These are phyloP conservation scores for Xylariaceae sp. DNA, from an alignment of 2,329 filamentous ascomycete genomes.

Conservation along the genomic window DNA sequence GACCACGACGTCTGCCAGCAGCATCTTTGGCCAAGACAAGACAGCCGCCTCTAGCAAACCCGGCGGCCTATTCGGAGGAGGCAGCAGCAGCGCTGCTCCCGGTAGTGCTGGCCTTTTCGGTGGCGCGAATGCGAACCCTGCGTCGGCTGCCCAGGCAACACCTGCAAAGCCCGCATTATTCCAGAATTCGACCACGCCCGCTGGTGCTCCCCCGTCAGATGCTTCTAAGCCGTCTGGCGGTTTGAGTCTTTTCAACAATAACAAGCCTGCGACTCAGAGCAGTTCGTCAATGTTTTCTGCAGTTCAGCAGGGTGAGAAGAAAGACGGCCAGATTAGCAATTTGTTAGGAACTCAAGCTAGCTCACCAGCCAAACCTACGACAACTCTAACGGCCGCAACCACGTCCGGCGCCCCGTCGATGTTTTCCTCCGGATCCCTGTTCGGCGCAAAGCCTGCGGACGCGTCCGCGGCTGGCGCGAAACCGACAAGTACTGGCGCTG, in stretches of 20 bases:
- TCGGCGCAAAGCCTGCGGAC: conserved; percentile 28
- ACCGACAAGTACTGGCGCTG: conserved; percentile 17
- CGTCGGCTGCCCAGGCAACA: conserved; percentile 33
- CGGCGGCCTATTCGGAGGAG: conserved; percentile 25
- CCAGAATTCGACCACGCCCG: conserved; percentile 51
- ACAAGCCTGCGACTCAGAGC: conserved; percentile 20
- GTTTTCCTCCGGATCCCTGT: conserved; percentile 21
- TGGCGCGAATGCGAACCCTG: conserved; percentile 16
- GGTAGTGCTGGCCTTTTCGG: conserved; percentile 23
- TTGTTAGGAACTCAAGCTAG: conserved; percentile 21
- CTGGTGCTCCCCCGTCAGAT: conserved; percentile 47
- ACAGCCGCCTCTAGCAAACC: conserved; percentile 24
- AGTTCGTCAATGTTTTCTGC: conserved; percentile 36
- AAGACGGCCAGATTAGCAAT: conserved; percentile 18
- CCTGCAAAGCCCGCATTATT: conserved; percentile 45
- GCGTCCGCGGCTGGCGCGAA: conserved; percentile 22
- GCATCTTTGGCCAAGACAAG: conserved; percentile 29
- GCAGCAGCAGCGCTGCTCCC: conserved; percentile 11
- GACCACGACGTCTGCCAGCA: conserved; percentile 22
- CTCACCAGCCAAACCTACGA: conserved; percentile 23
- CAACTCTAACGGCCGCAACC: conserved; percentile 30
- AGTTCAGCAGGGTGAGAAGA: conserved; percentile 35
- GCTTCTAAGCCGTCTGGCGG: conserved; percentile 28
- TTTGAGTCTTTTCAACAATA: conserved; percentile 27
- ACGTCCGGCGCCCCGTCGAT: conserved; percentile 22